These are phyloP conservation scores for Sugiyamaella valdiviana DNA, from an alignment of 805 yeast genomes.

Conservation along the genomic window DNA sequence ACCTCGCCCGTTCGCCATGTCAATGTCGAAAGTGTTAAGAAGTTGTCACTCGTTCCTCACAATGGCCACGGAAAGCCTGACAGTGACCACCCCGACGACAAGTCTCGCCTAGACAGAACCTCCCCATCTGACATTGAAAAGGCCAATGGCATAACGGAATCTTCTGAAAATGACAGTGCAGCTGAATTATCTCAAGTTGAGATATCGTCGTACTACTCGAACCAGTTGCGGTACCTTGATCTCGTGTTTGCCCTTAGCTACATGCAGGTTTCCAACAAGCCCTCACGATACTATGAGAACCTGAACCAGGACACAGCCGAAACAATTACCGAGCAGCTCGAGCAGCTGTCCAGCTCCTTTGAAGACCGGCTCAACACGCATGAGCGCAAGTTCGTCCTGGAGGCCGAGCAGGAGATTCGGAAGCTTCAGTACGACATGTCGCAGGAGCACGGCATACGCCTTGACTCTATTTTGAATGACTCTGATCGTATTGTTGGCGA, in stretches of 20 bases:
- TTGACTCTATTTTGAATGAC: constrained; percentile 23
- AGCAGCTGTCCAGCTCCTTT: constrained; percentile 8
- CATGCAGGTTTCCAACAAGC: constrained; percentile 8
- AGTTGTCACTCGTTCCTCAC: too few relatives aligned
- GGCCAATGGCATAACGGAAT: not conserved
- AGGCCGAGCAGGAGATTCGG: constrained; percentile 12
- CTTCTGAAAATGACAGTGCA: not conserved
- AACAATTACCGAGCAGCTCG: constrained; percentile 11
- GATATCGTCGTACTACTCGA: constrained; percentile 4
- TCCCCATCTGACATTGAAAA: not conserved
- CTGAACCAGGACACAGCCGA: constrained; percentile 9
- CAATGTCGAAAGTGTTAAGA: too few relatives aligned
- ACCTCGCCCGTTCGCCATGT: constrained; percentile 9
- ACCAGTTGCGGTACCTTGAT: constrained; percentile 15
- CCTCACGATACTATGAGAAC: constrained; percentile 5
- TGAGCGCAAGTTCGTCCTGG: constrained; percentile 9
- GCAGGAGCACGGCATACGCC: constrained; percentile 15
- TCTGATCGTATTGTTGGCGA: constrained; percentile 24
- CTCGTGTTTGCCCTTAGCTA: constrained; percentile 15
- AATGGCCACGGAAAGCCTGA: too few relatives aligned
- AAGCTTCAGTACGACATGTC: constrained; percentile 17
- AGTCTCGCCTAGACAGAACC: too few relatives aligned
- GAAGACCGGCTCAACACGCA: constrained; percentile 10
- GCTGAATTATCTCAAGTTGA: not conserved
- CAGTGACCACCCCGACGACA: too few relatives aligned